Evolutionary conservation across 192 early-diverging fungal species (phyloP), one percentile per base, ranked within the genome.

Genomic region (Coemansia sp.): DNA sequence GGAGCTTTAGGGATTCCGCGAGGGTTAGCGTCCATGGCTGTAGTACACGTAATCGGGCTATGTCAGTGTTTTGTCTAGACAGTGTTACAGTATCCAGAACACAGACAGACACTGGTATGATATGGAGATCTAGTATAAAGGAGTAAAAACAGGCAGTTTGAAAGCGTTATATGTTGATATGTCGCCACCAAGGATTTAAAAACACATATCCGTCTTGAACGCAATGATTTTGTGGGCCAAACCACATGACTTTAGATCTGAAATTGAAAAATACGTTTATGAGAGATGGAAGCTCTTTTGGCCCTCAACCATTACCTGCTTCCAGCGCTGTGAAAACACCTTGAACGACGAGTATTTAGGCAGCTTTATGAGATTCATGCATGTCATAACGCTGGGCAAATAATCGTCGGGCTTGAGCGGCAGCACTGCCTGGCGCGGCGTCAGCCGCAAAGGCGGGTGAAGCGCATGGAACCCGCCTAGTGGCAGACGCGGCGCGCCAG

Each of bases 311-410:
- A 91, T 85, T 9, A 94, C 92, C 20, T 83, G 82, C 54, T 72
- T 71, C 69, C 95, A 84, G 71, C 87, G 82, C 54, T 75, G 71
- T 25, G 74, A 77, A 78, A 93, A 83, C 0, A 91, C 78, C 12
- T 83, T 84, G 46, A 84, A 79, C 19, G 67, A 68, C 11, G 87
- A 82, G 69, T 96, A 98, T 20, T 87, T 88, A 17, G 95, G 95
- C 65, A 98, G 82, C 73, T 98, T 98, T 51, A 98, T 83, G 63
- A 93, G 93, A 65, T 98, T 95, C 50, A 86, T 92, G 69, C 95
- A 98, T 4, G 95, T 98, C 95, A 98, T 98, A 22, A 98, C 95
- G 21, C 87, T 90, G 19, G 95, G 95, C 68, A 98, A 68, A 57
- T 89, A 94, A 42, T 89, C 87, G 66, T 97, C 92, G 0, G 89